Evolutionary conservation across 1,284 basidiomycete species (phyloP), one percentile per base, ranked within the genome.

Genomic region (Trichosporon ovoides): DNA sequence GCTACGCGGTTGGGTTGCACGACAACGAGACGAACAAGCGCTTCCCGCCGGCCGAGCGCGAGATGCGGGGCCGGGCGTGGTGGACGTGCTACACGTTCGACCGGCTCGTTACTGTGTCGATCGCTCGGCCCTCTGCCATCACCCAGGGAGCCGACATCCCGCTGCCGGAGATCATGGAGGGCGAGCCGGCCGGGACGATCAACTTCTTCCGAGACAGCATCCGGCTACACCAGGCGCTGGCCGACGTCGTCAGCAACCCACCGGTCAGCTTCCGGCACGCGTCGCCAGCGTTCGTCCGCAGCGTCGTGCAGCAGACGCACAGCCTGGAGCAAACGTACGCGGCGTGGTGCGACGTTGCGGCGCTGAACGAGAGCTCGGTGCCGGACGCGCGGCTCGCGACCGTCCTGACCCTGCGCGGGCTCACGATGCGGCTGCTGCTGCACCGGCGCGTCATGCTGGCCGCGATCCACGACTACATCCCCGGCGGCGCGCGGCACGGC

Each of bases 61-160:
- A 65, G 53, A 56, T 63, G 34, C 55, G 63, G 16, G 28, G 19
- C 11, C 58, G 64, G n/a, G 55, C 54, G 3, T 63, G 61, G 64
- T 65, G 64, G 64, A 53, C 38, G 2, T 63, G 61, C 55, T 65
- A 63, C 38, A 59, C 53, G 7, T 57, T 65, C 28, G 64, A 65
- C 31, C 34, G 61, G 49, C 52, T 66, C 24, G 20, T 63, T 14
- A 63, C 61, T 2, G 55, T 66, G 1, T 48, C 57, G 0, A 63
- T 61, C 5, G 62, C 57, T 3, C 61, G 64, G 2, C 62, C 61
- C 0, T 56, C 57, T 0, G 38, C 59, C 3, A 56, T 65, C 50
- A 61, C 54, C 2, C 37, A 51, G 16, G 52, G 19, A 10, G 35
- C 28, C 20, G 20, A 38, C 14, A 33, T 58, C n/a, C 57, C 59